These are phyloP conservation scores for Metarhizium robertsii DNA, from an alignment of 2,329 filamentous ascomycete genomes.

Conservation along the genomic window DNA sequence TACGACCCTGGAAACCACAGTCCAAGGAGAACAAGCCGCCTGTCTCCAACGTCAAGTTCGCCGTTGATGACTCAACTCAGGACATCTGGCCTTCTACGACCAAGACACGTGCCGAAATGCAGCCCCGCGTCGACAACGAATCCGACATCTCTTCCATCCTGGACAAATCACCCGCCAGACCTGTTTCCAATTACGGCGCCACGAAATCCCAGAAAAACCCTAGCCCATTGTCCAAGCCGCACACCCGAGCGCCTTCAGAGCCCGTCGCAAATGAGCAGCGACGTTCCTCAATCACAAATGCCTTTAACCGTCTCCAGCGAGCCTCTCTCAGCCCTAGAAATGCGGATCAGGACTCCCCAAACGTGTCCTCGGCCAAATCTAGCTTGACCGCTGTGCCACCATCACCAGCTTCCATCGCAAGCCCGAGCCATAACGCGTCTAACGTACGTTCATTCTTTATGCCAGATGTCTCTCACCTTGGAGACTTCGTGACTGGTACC, in stretches of 20 bases:
- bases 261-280: conserved; percentile 15
- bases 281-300: conserved; percentile 23
- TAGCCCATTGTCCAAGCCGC: conserved; percentile 28
- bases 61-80: conserved; percentile 31
- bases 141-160: conserved; percentile 38
- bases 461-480: conserved; percentile 44
- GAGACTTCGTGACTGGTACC: conserved; percentile 47
- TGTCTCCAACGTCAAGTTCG: conserved; percentile 19
- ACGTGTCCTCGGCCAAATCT: conserved; percentile 29
- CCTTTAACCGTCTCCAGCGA: conserved; percentile 25
- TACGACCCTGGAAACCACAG: conserved; percentile 25
- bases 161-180: conserved; percentile 27
- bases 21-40: conserved; percentile 39
- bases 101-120: conserved; percentile 40
- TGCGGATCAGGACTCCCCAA: conserved; percentile 19
- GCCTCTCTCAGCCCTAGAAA: conserved; percentile 22
- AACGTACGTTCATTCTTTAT: conserved; percentile 44
- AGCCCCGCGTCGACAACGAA: conserved; percentile 43
- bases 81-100: conserved; percentile 29
- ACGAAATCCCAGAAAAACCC: conserved; percentile 21
- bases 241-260: conserved; percentile 21
- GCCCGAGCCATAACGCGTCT: conserved; percentile 26
- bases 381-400: conserved; percentile 32
- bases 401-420: conserved; percentile 24
- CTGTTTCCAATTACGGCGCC: conserved; percentile 15